Evolutionary conservation across 768 basidiomycete genomes (phyloP).

Genomic region (Podaxis sp.): DNA sequence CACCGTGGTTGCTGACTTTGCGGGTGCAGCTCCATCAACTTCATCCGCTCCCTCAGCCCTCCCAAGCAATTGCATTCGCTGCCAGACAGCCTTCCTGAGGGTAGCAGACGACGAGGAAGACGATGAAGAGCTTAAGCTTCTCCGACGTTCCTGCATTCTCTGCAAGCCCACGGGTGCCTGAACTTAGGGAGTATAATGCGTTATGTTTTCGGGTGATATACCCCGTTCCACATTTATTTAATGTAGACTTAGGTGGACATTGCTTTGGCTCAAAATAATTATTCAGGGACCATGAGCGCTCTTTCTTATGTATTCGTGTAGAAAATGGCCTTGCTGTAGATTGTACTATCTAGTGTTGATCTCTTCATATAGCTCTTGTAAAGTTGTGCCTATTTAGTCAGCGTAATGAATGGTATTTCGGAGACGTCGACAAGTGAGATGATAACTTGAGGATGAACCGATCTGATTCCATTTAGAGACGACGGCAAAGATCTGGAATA

Average conservation of each 20-base stretch:
- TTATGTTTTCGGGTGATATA: neutral
- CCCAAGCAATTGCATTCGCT: constrained; percentile 2
- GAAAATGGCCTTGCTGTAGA: no score
- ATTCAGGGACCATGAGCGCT: neutral
- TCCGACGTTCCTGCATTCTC: constrained; percentile 1
- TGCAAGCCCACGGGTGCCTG: neutral
- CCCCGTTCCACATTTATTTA: neutral
- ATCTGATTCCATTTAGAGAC: no score
- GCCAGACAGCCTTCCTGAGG: constrained; percentile 2
- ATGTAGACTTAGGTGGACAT: neutral
- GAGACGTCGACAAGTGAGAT: no score
- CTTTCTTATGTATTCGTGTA: no score
- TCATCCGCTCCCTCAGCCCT: neutral
- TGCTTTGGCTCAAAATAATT: neutral
- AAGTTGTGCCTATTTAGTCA: no score
- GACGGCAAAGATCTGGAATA: no score
- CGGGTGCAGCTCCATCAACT: neutral
- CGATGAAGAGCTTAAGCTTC: neutral
- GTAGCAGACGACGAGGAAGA: constrained; percentile 2
- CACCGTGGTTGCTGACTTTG: neutral
- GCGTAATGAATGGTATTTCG: no score
- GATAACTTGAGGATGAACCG: no score
- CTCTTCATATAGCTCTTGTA: no score
- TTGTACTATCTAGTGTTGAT: no score
- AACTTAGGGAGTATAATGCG: neutral